phyloP scores from a whole-genome alignment of 179 eudicot species.

The Drosera spatulata region DNA sequence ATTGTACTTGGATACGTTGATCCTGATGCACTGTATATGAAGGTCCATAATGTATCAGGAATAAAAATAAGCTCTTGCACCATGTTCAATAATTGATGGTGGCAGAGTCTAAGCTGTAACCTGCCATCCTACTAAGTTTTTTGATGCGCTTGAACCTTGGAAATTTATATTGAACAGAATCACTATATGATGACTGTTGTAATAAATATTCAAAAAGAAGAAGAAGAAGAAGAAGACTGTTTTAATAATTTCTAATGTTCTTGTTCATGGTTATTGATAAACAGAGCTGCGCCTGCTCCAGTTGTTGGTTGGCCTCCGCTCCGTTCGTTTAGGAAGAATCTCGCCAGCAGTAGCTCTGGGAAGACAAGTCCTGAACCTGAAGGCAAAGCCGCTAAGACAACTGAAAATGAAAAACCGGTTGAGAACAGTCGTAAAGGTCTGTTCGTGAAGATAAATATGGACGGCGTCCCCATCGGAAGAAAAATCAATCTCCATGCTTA shows the following conservation, averaged over 20 bases:
- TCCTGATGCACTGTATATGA: no score
- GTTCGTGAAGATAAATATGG: slow-evolving; percentile 98
- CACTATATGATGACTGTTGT: no score
- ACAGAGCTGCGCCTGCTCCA: slow-evolving; percentile 68
- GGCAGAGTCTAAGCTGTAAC: no score
- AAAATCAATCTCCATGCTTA: slow-evolving; percentile 73
- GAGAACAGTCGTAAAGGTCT: slow-evolving; percentile 43
- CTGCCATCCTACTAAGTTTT: no score
- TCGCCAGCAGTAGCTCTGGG: slow-evolving; percentile 54
- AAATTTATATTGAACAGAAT: no score
- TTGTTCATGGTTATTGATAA: slow-evolving; percentile 1
- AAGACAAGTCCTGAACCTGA: slow-evolving; percentile 33
- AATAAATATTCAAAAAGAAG: no score
- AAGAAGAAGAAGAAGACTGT: neutral
- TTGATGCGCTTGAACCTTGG: no score
- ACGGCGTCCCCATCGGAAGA: slow-evolving; percentile 91
- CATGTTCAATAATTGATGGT: no score
- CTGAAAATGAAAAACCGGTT: slow-evolving; percentile 19
- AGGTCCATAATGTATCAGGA: no score
- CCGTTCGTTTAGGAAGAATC: slow-evolving; percentile 77
- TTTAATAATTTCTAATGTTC: neutral
- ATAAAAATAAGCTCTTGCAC: no score
- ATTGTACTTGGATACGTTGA: no score
- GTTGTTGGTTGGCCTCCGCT: slow-evolving; percentile 99
- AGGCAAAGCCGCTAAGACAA: slow-evolving; percentile 17